Evolutionary conservation across 352 stramenopile species (phyloP).

Genomic region (Globisporangium spinosum): DNA sequence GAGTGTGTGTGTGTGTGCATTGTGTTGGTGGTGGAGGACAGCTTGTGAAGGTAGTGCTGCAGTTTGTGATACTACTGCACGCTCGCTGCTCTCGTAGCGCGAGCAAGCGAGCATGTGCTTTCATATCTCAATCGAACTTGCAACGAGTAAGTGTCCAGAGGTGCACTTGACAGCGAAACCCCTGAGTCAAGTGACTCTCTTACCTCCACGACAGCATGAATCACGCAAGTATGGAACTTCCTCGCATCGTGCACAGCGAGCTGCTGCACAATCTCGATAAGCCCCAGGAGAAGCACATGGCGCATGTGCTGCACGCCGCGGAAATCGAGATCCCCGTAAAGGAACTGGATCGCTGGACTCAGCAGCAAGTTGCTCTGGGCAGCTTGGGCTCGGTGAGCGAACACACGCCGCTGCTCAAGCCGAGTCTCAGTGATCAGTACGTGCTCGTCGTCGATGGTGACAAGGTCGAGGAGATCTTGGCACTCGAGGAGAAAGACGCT

Average conservation of each 20-base stretch:
- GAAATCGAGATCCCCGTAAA: background rate
- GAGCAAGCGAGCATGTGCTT: background rate
- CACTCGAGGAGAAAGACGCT: background rate
- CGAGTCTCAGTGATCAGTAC: background rate
- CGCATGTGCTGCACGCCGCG: background rate
- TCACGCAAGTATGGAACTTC: background rate
- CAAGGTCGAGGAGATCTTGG: background rate
- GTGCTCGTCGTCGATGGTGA: background rate
- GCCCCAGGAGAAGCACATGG: background rate
- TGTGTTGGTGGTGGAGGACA: background rate
- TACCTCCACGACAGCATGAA: background rate
- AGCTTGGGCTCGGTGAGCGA: background rate
- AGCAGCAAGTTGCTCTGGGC: background rate
- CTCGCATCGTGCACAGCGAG: background rate
- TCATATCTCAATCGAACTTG: background rate
- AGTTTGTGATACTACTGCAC: background rate
- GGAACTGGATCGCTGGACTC: background rate
- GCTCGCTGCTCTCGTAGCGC: background rate
- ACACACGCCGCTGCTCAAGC: background rate
- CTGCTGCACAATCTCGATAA: background rate
- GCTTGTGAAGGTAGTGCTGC: no score
- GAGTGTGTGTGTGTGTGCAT: background rate
- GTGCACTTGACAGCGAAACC: background rate
- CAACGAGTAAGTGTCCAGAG: background rate
- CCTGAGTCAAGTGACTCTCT: background rate